These are phyloP conservation scores for Lichtheimia ornata DNA, from an alignment of 371 early-diverging fungal species.

Conservation along the genomic window DNA sequence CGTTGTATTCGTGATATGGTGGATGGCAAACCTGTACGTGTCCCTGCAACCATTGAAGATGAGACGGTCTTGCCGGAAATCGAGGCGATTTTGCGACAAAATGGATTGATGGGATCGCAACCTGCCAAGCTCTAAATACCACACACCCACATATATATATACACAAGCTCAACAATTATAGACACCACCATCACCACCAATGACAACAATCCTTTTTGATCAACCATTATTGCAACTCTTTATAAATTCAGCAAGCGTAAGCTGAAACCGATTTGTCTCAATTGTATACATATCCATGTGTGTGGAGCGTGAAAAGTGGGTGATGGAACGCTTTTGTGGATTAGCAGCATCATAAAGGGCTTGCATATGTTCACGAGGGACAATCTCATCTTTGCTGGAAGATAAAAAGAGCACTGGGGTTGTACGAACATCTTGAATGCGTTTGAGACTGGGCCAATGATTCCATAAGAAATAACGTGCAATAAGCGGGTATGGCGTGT, in stretches of 20 bases:
- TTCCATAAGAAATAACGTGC: conserved; percentile 39
- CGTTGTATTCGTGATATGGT: conserved; percentile 78
- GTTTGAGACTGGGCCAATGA: conserved; percentile 34
- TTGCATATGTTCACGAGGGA: conserved; percentile 33
- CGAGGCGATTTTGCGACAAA: conserved; percentile 28
- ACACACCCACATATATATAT: neutral
- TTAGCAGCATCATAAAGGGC: conserved; percentile 15
- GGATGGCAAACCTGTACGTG: conserved; percentile 56
- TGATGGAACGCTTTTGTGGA: conserved; percentile 2
- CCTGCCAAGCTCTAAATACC: conserved; percentile 14
- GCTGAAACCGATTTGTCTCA: conserved; percentile 12
- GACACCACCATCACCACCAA: neutral
- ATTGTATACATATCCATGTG: conserved; percentile 34
- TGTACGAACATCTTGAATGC: conserved; percentile 12
- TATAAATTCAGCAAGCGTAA: conserved; percentile 12
- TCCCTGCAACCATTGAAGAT: conserved; percentile 88
- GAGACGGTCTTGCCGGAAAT: conserved; percentile 63
- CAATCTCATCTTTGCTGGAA: conserved; percentile 38
- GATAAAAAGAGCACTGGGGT: conserved; percentile 38
- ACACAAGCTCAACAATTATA: neutral
- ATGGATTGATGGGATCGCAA: conserved; percentile 27
- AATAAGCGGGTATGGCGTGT: conserved; percentile 44
- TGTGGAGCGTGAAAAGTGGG: conserved; percentile 21
- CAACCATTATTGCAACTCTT: conserved; percentile 2
- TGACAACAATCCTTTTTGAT: neutral